Conservation (phyloP, 1,284 basidiomycete species). For the Stygiomarasmius scandens region DNA sequence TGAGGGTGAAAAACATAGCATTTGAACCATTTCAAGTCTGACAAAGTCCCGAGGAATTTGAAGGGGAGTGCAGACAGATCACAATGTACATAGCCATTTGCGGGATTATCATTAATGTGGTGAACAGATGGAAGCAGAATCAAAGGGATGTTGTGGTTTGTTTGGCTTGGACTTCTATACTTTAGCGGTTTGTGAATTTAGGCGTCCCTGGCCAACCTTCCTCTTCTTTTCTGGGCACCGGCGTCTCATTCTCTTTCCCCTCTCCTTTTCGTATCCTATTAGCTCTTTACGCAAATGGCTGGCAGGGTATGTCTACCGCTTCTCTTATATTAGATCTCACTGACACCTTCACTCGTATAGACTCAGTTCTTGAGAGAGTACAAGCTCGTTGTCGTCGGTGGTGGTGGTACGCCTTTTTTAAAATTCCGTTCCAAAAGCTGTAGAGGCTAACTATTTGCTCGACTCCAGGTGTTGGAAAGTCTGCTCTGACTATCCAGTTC, state of each 20-base stretch:
- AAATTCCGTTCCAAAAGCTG: neutral
- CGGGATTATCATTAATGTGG: too few relatives aligned
- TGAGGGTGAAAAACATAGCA: too few relatives aligned
- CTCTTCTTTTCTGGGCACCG: conserved; percentile 3
- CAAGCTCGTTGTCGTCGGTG: conserved; percentile 96
- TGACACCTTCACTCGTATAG: conserved; percentile 37
- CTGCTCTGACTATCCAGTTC: conserved; percentile 96
- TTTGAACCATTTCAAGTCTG: too few relatives aligned
- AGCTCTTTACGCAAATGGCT: conserved; percentile 12
- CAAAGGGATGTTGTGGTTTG: too few relatives aligned
- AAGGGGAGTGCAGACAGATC: too few relatives aligned
- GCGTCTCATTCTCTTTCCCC: neutral
- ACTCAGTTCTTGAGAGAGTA: conserved; percentile 94
- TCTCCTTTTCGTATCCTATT: conserved; percentile 1
- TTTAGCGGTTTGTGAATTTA: too few relatives aligned
- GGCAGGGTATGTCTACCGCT: conserved; percentile 14
- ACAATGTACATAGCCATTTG: too few relatives aligned
- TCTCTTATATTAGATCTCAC: neutral
- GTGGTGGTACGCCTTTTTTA: conserved; percentile 71
- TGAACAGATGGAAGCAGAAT: too few relatives aligned
- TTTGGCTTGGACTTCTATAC: too few relatives aligned
- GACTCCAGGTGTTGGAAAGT: conserved; percentile 88
- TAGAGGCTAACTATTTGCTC: neutral
- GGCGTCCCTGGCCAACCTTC: neutral
- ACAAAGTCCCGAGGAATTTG: too few relatives aligned